A percentile compares a stretch with the other conserved stretches of the same genome.
Conservation (phyloP, 129 eudicot species). For the Flaveria trinervia region DNA sequence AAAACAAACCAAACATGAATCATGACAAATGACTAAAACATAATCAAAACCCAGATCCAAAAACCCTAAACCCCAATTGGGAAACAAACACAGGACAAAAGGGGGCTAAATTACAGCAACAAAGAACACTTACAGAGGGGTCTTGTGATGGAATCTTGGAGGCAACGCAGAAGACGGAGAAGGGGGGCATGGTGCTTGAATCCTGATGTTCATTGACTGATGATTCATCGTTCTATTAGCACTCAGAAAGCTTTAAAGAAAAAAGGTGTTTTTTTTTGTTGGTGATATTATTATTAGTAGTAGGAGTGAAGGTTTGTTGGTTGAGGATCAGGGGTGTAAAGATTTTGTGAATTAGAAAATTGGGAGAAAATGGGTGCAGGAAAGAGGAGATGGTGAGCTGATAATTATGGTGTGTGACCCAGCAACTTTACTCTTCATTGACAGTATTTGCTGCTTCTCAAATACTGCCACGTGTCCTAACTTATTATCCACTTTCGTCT, state of each 20-base stretch:
- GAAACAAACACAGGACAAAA: conserved; percentile 3
- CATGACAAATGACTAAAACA: not conserved
- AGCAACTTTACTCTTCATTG: conserved; percentile 27
- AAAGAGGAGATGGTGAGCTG: conserved; percentile 25
- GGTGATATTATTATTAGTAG: conserved; percentile 1
- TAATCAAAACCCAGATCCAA: conserved; percentile 29
- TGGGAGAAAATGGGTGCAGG: conserved; percentile 24
- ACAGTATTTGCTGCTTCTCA: conserved; percentile 22
- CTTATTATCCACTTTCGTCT: conserved; percentile 39
- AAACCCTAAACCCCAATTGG: conserved; percentile 21
- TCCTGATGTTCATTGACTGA: conserved; percentile 54
- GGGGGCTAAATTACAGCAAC: not conserved
- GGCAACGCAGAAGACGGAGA: conserved; percentile 38
- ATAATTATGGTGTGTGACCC: conserved; percentile 41
- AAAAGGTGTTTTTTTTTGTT: not conserved
- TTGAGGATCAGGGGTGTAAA: conserved; percentile 29
- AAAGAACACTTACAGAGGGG: conserved; percentile 34
- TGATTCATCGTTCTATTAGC: conserved; percentile 31
- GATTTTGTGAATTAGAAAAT: conserved; percentile 31
- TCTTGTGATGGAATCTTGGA: conserved; percentile 35
- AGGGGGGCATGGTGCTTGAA: conserved; percentile 55
- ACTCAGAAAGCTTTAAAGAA: not conserved
- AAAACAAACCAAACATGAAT: too few species aligned
- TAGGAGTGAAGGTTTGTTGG: conserved; percentile 17
- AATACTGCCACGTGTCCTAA: conserved; percentile 34